phyloP scores from a whole-genome alignment of 139 green algal species.

The Choricystis sp. region DNA sequence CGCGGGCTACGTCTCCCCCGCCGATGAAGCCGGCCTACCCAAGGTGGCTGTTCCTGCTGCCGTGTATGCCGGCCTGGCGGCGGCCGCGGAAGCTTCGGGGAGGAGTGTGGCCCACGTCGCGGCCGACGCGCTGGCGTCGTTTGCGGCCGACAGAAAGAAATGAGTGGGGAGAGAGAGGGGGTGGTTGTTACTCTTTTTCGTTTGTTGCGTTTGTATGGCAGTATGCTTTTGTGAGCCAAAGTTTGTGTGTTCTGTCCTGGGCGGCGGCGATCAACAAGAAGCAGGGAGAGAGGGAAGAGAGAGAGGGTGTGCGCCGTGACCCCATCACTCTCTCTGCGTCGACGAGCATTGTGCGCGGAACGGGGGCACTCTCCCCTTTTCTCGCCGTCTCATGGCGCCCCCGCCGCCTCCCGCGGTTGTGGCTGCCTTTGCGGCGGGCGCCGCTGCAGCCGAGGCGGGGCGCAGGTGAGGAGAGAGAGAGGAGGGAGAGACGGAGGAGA shows the following conservation, averaged over 20 bases:
- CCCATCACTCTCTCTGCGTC: no score
- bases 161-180: not conserved
- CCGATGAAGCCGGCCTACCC: constrained; percentile 6
- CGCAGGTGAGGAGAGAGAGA: not conserved
- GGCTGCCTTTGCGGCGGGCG: not conserved
- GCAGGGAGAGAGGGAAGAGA: no score
- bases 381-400: not conserved
- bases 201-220: not conserved
- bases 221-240: no score
- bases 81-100: constrained; percentile 29
- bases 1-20: constrained; percentile 20
- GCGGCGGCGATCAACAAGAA: no score
- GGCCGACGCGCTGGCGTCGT: constrained; percentile 26
- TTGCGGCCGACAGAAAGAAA: not conserved
- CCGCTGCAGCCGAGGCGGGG: not conserved
- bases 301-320: no score
- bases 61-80: constrained; percentile 28
- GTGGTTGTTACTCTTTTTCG: not conserved
- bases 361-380: no score
- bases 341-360: no score
- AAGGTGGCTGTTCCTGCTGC: constrained; percentile 16
- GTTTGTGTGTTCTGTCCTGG: no score
- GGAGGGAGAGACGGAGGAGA: no score
- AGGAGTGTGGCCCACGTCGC: constrained; percentile 38
- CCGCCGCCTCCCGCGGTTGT: not conserved